phyloP scores from a whole-genome alignment of 768 basidiomycete species.

The Russula vinacea region DNA sequence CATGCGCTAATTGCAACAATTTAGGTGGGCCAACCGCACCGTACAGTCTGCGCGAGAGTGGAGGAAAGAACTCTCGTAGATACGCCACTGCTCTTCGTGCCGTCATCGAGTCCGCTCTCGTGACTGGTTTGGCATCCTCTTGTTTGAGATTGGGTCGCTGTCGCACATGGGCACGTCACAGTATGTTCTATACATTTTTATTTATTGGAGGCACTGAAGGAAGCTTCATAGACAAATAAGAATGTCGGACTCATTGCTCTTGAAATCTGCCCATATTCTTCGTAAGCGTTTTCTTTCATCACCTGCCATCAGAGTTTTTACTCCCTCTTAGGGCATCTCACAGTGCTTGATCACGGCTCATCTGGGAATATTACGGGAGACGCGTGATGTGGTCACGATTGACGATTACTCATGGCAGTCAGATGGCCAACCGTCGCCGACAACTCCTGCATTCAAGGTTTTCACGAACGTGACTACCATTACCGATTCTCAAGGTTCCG shows the following conservation, averaged over 20 bases:
- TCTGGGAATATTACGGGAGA: slow-evolving; percentile 27
- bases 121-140: slow-evolving; percentile 33
- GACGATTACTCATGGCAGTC: background rate
- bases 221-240: background rate
- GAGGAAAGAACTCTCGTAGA: background rate
- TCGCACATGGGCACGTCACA: slow-evolving; percentile 28
- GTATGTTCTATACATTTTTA: slow-evolving; percentile 16
- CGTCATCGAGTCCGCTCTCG: slow-evolving; percentile 32
- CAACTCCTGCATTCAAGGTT: background rate
- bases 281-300: background rate
- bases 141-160: slow-evolving; percentile 30
- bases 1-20: background rate
- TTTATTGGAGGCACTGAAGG: background rate
- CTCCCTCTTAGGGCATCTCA: slow-evolving; percentile 30
- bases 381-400: background rate
- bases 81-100: slow-evolving; percentile 25
- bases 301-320: background rate
- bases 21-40: slow-evolving; percentile 3
- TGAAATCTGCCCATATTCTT: slow-evolving; percentile 21
- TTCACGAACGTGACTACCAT: background rate
- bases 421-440: background rate
- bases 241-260: slow-evolving; percentile 1
- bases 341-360: slow-evolving; percentile 33
- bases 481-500: no score
- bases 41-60: background rate